phyloP scores from a whole-genome alignment of 202 grass and related monocot genomes.

The Tripidium arundinaceum region DNA sequence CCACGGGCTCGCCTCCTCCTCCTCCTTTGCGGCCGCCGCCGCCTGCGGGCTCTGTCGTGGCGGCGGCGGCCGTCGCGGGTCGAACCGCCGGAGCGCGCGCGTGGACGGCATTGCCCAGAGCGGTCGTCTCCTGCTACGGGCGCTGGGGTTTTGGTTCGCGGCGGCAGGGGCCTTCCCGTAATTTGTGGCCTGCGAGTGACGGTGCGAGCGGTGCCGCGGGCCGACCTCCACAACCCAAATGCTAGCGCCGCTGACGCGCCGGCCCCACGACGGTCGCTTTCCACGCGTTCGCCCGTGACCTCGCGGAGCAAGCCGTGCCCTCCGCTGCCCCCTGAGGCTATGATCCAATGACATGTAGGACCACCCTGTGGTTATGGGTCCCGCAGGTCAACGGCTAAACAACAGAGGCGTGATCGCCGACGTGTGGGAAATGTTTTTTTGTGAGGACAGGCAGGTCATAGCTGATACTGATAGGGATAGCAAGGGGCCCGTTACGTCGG shows the following conservation, averaged over 20 bases:
- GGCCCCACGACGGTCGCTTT: not conserved
- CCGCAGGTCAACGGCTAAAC: accelerated
- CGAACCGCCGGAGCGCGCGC: constrained; percentile 42
- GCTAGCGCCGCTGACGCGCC: not conserved
- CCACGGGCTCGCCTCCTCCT: not conserved
- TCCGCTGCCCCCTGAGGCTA: not conserved
- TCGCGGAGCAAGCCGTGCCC: not conserved
- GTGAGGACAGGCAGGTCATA: not conserved
- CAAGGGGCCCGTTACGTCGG: not conserved
- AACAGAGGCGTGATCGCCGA: not conserved
- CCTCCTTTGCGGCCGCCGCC: not conserved
- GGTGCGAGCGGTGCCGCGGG: not conserved
- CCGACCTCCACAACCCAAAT: not conserved
- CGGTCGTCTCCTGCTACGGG: not conserved
- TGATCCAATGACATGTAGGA: not conserved
- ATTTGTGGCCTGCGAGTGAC: not conserved
- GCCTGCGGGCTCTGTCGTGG: not conserved
- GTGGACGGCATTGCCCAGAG: constrained; percentile 47
- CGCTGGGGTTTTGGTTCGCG: constrained; percentile 34
- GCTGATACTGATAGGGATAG: not conserved
- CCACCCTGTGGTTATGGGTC: not conserved
- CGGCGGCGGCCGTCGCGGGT: not conserved
- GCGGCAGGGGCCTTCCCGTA: constrained; percentile 34
- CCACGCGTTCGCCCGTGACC: not conserved
- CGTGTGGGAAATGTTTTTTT: not conserved